phyloP scores from a whole-genome alignment of 1,139 yeast species.

The Meyerozyma carpophila region DNA sequence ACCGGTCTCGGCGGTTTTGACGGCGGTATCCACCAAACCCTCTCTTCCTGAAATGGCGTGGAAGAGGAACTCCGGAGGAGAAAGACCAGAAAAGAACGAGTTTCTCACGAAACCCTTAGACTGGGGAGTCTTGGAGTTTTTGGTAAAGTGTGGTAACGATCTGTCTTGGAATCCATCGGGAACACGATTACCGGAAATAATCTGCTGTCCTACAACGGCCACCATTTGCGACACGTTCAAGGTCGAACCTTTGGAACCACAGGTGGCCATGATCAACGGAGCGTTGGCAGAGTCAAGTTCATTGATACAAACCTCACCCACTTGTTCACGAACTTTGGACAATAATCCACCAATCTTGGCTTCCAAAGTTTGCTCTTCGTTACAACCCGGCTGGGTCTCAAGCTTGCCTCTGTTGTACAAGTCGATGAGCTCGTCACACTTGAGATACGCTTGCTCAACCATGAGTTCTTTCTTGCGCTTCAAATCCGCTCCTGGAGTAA shows the following conservation, averaged over 20 bases:
- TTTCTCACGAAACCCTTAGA: conserved; percentile 97
- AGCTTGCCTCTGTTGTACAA: conserved; percentile 78
- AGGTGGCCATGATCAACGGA: conserved; percentile 97
- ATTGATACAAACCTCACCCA: conserved; percentile 93
- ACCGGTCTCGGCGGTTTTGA: conserved; percentile 98
- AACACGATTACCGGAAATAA: conserved; percentile 97
- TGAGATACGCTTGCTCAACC: conserved; percentile 86
- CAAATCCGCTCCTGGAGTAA: conserved; percentile 83
- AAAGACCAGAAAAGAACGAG: conserved; percentile 87
- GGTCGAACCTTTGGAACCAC: conserved; percentile 99
- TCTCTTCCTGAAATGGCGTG: conserved; percentile 99
- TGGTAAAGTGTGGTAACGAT: conserved; percentile 93
- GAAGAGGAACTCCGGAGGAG: conserved; percentile 95
- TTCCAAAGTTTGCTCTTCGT: conserved; percentile 96
- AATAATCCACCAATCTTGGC: conserved; percentile 94
- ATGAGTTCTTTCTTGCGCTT: conserved; percentile 75
- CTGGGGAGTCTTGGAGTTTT: conserved; percentile 94
- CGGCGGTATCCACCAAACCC: conserved; percentile 98
- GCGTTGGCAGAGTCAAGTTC: conserved; percentile 91
- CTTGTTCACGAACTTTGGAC: conserved; percentile 97
- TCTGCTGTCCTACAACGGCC: conserved; percentile 99
- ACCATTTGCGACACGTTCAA: conserved; percentile 99
- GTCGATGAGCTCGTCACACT: conserved; percentile 88
- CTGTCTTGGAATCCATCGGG: conserved; percentile 99
- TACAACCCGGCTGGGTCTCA: conserved; percentile 98